phyloP scores from a whole-genome alignment of 1,139 yeast genomes.

The Trichomonascaceae sp. region DNA sequence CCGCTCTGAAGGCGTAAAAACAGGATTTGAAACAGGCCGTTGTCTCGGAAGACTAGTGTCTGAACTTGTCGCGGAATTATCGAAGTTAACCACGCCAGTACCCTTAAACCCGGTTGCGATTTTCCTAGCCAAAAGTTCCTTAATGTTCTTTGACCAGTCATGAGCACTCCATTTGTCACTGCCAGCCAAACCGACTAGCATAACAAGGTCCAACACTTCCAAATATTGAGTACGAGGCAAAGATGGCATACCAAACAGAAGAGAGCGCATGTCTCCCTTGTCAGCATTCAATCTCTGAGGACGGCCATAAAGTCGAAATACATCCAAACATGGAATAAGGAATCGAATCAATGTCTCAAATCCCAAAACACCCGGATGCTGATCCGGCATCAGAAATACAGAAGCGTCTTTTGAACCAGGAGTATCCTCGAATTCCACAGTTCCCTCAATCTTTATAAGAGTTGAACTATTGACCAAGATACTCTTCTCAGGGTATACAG shows the following conservation, averaged over 20 bases:
- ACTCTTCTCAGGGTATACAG: conserved; percentile 86
- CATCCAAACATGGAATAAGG: conserved; percentile 76
- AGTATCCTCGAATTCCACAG: conserved; percentile 54
- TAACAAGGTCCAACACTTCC: conserved; percentile 49
- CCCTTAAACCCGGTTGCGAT: conserved; percentile 74
- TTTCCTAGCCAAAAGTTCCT: conserved; percentile 57
- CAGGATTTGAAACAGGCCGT: conserved; percentile 16
- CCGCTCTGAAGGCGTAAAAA: conserved; percentile 6
- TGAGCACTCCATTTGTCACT: conserved; percentile 55
- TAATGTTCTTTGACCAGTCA: conserved; percentile 65
- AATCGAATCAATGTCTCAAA: conserved; percentile 89
- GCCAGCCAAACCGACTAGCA: conserved; percentile 38
- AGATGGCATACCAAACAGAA: conserved; percentile 87
- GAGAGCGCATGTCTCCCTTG: conserved; percentile 68
- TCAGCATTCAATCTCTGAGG: conserved; percentile 87
- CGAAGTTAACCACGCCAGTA: conserved; percentile 44
- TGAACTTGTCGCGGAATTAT: not conserved
- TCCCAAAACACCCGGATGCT: conserved; percentile 88
- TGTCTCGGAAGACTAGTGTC: conserved; percentile 9
- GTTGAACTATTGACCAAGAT: conserved; percentile 79
- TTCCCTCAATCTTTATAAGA: conserved; percentile 81
- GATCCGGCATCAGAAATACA: conserved; percentile 93
- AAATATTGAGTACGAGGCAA: conserved; percentile 83
- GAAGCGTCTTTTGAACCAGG: conserved; percentile 63
- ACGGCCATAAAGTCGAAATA: conserved; percentile 85